A percentile compares a stretch with the other conserved stretches of the same genome.
Evolutionary conservation across 352 stramenopile genomes (phyloP).

Genomic region (Pythium aristosporum): DNA sequence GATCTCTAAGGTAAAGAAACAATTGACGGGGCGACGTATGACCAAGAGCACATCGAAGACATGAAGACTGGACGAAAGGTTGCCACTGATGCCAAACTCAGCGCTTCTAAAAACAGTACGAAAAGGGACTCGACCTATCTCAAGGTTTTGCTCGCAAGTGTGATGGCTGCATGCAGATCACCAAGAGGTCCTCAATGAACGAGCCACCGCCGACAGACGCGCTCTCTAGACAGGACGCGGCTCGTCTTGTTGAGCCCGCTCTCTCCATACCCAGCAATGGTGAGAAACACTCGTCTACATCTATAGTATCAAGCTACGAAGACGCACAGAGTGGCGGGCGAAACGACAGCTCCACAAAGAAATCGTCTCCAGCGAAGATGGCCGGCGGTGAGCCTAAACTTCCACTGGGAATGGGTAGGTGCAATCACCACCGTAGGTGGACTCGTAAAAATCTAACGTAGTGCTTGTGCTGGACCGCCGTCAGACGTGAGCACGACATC

Average conservation of each 20-base stretch:
- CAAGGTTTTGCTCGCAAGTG: too few species aligned
- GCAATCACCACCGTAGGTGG: not conserved
- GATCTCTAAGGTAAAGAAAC: slow-evolving; percentile 7
- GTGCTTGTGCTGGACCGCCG: not conserved
- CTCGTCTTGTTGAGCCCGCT: not conserved
- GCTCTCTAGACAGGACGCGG: not conserved
- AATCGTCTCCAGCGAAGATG: slow-evolving; percentile 16
- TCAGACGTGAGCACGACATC: slow-evolving; percentile 25
- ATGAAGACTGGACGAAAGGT: not conserved
- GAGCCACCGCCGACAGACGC: slow-evolving; percentile 5
- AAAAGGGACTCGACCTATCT: not conserved
- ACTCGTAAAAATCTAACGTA: not conserved
- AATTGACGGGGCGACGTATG: not conserved
- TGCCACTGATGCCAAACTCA: not conserved
- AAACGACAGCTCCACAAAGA: not conserved
- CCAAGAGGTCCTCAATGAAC: slow-evolving; percentile 3
- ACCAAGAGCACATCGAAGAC: not conserved
- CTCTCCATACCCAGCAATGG: not conserved
- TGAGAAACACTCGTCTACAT: not conserved
- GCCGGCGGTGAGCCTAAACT: slow-evolving; percentile 2
- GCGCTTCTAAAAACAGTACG: not conserved
- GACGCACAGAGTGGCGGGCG: not conserved
- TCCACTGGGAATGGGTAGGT: slow-evolving; percentile 17
- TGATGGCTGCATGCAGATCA: not conserved
- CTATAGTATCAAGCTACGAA: not conserved